Evolutionary conservation across 257 asterid genomes (phyloP).

Genomic region (Capsicum pubescens): DNA sequence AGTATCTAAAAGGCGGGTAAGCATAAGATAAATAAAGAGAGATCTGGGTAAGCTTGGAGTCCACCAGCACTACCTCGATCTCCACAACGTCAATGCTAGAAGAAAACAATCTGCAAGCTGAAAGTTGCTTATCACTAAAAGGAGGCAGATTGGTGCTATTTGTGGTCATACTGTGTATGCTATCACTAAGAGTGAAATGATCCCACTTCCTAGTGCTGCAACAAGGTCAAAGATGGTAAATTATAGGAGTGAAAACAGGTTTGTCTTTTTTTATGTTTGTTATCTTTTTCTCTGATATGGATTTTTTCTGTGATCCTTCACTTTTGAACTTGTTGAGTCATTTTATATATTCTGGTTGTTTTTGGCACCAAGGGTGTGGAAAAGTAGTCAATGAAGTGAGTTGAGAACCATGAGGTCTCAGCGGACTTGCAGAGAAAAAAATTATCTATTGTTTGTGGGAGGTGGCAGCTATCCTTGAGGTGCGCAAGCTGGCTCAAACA

Average conservation of each 20-base stretch:
- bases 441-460: neutral
- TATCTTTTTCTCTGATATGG: neutral
- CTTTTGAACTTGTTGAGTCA: neutral
- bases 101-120: too few relatives aligned
- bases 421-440: too few relatives aligned
- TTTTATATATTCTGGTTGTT: neutral
- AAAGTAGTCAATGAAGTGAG: neutral
- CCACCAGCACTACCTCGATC: too few relatives aligned
- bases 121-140: conserved; percentile 77
- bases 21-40: too few relatives aligned
- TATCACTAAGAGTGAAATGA: conserved; percentile 76
- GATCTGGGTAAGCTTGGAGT: too few relatives aligned
- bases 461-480: neutral
- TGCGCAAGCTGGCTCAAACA: neutral
- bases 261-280: neutral
- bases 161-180: conserved; percentile 89
- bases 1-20: too few relatives aligned
- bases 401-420: neutral
- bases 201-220: conserved; percentile 77
- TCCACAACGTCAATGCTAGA: too few relatives aligned
- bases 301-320: neutral
- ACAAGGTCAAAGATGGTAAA: conserved; percentile 62
- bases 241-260: conserved; percentile 86
- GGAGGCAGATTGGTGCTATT: conserved; percentile 86
- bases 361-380: neutral